Evolutionary conservation across 441 rosid species (phyloP).

Genomic region (Macaranga tanarius): DNA sequence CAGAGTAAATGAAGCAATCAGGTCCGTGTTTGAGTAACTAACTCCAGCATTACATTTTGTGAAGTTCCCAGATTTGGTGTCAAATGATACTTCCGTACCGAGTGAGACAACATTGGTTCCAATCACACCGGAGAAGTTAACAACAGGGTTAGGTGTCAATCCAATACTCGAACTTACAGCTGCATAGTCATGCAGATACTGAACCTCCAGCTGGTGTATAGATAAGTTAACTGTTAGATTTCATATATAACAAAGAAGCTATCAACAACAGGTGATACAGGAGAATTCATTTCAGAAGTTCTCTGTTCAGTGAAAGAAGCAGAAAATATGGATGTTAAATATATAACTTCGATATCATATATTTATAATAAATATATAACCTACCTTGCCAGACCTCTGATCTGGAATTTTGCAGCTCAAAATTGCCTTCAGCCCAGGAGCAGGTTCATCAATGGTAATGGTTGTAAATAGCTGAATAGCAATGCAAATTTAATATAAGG

Average conservation of each 20-base stretch:
- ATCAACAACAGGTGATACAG: background rate
- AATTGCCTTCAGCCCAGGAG: constrained; percentile 83
- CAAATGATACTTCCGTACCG: constrained; percentile 78
- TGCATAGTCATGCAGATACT: constrained; percentile 81
- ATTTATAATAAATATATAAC: background rate
- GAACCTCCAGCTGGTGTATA: constrained; percentile 66
- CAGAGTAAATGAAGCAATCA: constrained; percentile 73
- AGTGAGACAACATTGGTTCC: constrained; percentile 58
- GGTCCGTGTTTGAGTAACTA: constrained; percentile 59
- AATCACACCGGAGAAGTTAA: constrained; percentile 75
- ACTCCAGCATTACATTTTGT: constrained; percentile 77
- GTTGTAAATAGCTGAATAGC: constrained; percentile 66
- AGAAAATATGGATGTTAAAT: background rate
- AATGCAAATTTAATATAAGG: constrained; percentile 21
- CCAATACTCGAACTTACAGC: constrained; percentile 79
- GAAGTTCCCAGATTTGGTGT: constrained; percentile 73
- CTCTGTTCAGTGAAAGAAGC: background rate
- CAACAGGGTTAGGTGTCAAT: constrained; percentile 76
- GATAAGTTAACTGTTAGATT: constrained; percentile 6
- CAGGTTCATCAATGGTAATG: constrained; percentile 72
- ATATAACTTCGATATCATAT: background rate
- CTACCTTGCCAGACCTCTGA: constrained; percentile 92
- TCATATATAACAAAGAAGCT: background rate
- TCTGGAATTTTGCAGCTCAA: constrained; percentile 78
- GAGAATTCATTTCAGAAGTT: background rate